Evolutionary conservation across 805 yeast species (phyloP).

Genomic region (Sugiyamaella smithiae): DNA sequence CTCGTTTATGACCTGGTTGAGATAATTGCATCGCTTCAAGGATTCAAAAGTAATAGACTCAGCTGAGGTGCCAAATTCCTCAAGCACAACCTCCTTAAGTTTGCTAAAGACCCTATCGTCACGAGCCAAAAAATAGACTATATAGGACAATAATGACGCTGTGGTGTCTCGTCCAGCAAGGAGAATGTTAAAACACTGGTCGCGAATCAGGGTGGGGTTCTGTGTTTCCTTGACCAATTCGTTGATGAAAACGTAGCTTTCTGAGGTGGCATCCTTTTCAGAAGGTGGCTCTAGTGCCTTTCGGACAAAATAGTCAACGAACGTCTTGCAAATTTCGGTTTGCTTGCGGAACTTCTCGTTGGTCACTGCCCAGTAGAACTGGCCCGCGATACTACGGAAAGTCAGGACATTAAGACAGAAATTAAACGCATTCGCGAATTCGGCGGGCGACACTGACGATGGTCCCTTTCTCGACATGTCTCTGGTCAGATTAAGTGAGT

Average conservation of each 20-base stretch:
- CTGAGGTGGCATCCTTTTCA: constrained; percentile 27
- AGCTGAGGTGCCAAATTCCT: constrained; percentile 34
- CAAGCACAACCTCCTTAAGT: constrained; percentile 40
- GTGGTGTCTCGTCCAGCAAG: constrained; percentile 58
- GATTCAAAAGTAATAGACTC: constrained; percentile 42
- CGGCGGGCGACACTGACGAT: constrained; percentile 1
- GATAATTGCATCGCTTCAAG: constrained; percentile 48
- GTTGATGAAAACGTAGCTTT: constrained; percentile 45
- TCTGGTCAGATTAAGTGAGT: constrained; percentile 24
- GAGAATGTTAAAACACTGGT: constrained; percentile 50
- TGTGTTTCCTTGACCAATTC: constrained; percentile 50
- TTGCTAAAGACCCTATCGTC: constrained; percentile 32
- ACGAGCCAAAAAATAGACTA: constrained; percentile 45
- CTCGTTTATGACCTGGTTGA: constrained; percentile 49
- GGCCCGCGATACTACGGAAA: constrained; percentile 23
- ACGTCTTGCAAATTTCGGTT: constrained; percentile 32
- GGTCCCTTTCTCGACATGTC: constrained; percentile 17
- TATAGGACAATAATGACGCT: constrained; percentile 48
- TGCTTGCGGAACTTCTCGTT: constrained; percentile 33
- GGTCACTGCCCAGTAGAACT: constrained; percentile 22
- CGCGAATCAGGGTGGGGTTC: constrained; percentile 46
- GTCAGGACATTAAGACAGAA: constrained; percentile 21
- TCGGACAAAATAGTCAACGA: constrained; percentile 42
- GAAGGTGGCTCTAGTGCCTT: constrained; percentile 34
- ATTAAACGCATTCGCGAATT: constrained; percentile 23